Evolutionary conservation across 257 asterid genomes (phyloP).

Genomic region (Anisodus acutangulus): DNA sequence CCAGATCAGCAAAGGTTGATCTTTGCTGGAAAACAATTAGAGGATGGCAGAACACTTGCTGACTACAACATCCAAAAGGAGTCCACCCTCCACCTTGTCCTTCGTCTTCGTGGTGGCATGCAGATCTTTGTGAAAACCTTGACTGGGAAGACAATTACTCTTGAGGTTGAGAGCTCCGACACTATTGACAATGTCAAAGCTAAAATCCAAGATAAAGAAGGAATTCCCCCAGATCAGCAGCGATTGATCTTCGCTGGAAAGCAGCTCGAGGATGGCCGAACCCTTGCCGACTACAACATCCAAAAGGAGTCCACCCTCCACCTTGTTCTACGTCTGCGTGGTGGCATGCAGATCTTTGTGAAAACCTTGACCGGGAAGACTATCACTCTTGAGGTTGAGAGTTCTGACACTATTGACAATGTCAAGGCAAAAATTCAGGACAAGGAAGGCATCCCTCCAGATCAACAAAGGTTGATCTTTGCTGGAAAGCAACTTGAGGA

Average conservation of each 20-base stretch:
- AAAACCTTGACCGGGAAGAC: slow-evolving; percentile 35
- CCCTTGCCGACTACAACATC: slow-evolving; percentile 21
- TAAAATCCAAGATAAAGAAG: slow-evolving; percentile 9
- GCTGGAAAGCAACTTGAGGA: slow-evolving; percentile 22
- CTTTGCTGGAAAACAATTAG: neutral
- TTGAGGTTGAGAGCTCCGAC: slow-evolving; percentile 18
- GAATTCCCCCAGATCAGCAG: slow-evolving; percentile 22
- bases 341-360: slow-evolving; percentile 36
- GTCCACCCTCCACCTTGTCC: neutral
- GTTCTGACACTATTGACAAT: slow-evolving; percentile 33
- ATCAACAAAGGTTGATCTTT: slow-evolving; percentile 35
- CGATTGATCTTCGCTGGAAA: neutral
- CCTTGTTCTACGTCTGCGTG: slow-evolving; percentile 24
- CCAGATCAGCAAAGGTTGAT: slow-evolving; percentile 18
- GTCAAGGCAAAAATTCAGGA: slow-evolving; percentile 33
- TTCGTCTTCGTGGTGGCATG: slow-evolving; percentile 22
- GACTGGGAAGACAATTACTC: neutral
- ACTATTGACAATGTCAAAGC: slow-evolving; percentile 2
- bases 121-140: slow-evolving; percentile 18
- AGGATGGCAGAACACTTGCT: no score
- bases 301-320: slow-evolving; percentile 28
- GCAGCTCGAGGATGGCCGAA: neutral
- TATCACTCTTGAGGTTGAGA: slow-evolving; percentile 30
- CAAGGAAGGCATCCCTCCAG: slow-evolving; percentile 36
- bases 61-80: no score